Base-by-base conservation (phyloP, 2,329 filamentous ascomycete genomes). In the Stachybotrys echinatus region DNA sequence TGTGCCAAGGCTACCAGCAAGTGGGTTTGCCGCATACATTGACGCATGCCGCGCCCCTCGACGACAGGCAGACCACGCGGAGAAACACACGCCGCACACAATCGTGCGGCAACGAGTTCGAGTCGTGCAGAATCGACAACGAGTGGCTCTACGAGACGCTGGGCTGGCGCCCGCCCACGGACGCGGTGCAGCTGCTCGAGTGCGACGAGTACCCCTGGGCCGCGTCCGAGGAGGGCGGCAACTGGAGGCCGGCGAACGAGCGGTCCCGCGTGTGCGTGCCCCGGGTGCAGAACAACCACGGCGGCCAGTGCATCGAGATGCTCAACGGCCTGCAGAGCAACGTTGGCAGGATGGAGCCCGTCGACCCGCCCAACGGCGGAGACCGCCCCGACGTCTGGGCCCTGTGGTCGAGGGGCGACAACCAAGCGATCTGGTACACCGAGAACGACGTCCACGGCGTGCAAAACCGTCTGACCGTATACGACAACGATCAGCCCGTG, bases 121-220 rank as follows among this genome's bases (percentile, higher is more conserved):
- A 21, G 19, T 23, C 42, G 42, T 22, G 19, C 14, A 45, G 12
- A 12, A 23, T 5, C 19, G 42, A 45, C 20, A 45, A 22, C 22
- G 23, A 45, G 27, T 21, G 3, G 20, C 19, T 17, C 5, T 45
- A 23, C 10, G 22, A n/a, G n/a, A 21, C 42, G 7, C 19, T 43
- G 6, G 21, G 42, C 18, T 43, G 42, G 45, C 23, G 23, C 34
- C 45, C 45, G 20, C 14, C 6, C 6, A 22, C 45, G 12, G 34
- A n/a, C 19, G 18, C 7, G 17, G 18, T 47, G 23, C 37, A 38
- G 38, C 34, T 34, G 23, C 38, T 47, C 23, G 37, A 50, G 2
- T 50, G 49, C 38, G 20, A 50, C 19, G 49, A 50, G 49, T 50
- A 42, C 38, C 49, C 49, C 7, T 48, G 45, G 49, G 49, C 38